These are phyloP conservation scores for Paramarasmius palmivorus DNA, from an alignment of 1,284 basidiomycete genomes.

Conservation along the genomic window DNA sequence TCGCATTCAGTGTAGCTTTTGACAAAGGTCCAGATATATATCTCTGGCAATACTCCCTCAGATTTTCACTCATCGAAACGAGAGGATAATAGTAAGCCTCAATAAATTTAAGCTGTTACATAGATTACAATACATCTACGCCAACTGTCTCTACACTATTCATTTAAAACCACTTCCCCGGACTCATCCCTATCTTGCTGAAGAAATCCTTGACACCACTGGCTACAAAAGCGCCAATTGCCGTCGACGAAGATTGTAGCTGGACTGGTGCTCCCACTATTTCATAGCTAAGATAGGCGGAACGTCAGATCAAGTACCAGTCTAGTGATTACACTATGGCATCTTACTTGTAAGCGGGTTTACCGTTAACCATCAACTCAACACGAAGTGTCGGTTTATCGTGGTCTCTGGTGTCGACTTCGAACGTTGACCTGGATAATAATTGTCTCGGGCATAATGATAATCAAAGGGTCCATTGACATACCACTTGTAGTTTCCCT, in stretches of 20 bases:
- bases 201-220: constrained; percentile 54
- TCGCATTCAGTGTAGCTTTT: no score
- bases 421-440: constrained; percentile 61
- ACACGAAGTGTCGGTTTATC: constrained; percentile 55
- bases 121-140: neutral
- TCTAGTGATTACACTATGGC: neutral
- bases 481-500: constrained; percentile 68
- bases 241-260: constrained; percentile 38
- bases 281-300: constrained; percentile 38
- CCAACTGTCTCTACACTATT: neutral
- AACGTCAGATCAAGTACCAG: neutral
- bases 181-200: constrained; percentile 52
- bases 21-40: no score
- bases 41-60: no score
- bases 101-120: no score
- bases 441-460: neutral
- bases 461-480: constrained; percentile 12
- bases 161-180: constrained; percentile 52
- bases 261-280: constrained; percentile 51
- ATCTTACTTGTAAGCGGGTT: constrained; percentile 56
- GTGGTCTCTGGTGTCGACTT: constrained; percentile 68
- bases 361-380: constrained; percentile 68
- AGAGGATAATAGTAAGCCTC: no score
- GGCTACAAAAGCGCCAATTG: constrained; percentile 48
- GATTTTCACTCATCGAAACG: no score